Evolutionary conservation across 805 yeast species (phyloP).

Genomic region (Debaryomyces castellii): DNA sequence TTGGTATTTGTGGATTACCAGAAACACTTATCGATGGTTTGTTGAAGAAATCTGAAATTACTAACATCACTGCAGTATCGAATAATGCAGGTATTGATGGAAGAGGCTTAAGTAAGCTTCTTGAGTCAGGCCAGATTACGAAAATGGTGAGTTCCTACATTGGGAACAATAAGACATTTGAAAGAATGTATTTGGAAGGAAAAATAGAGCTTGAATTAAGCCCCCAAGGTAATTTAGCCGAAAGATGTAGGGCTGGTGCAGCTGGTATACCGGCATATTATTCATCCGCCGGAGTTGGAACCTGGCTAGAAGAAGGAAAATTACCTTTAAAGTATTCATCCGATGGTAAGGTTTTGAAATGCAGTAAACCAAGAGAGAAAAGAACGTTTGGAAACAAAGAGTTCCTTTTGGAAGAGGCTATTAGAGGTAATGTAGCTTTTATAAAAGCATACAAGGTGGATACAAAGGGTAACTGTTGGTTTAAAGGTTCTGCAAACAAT

Average conservation of each 20-base stretch:
- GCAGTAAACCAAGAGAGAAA: slow-evolving; percentile 38
- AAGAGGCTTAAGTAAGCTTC: slow-evolving; percentile 41
- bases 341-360: slow-evolving; percentile 32
- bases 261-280: slow-evolving; percentile 52
- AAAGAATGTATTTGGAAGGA: slow-evolving; percentile 40
- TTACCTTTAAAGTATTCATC: slow-evolving; percentile 41
- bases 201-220: slow-evolving; percentile 45
- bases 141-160: slow-evolving; percentile 47
- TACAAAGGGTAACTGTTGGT: slow-evolving; percentile 46
- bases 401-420: slow-evolving; percentile 42
- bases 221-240: slow-evolving; percentile 53
- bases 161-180: slow-evolving; percentile 44
- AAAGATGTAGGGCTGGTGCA: slow-evolving; percentile 47
- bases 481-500: slow-evolving; percentile 45
- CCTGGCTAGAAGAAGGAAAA: slow-evolving; percentile 51
- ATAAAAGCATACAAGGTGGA: slow-evolving; percentile 44
- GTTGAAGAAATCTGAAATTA: slow-evolving; percentile 27
- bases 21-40: slow-evolving; percentile 43
- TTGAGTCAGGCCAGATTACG: slow-evolving; percentile 41
- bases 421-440: slow-evolving; percentile 48
- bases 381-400: slow-evolving; percentile 44
- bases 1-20: slow-evolving; percentile 49
- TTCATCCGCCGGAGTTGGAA: slow-evolving; percentile 50
- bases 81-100: slow-evolving; percentile 51
- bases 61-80: slow-evolving; percentile 42